Evolutionary conservation across 2,329 filamentous ascomycete species (phyloP).

Genomic region (Beauveria brongniartii): DNA sequence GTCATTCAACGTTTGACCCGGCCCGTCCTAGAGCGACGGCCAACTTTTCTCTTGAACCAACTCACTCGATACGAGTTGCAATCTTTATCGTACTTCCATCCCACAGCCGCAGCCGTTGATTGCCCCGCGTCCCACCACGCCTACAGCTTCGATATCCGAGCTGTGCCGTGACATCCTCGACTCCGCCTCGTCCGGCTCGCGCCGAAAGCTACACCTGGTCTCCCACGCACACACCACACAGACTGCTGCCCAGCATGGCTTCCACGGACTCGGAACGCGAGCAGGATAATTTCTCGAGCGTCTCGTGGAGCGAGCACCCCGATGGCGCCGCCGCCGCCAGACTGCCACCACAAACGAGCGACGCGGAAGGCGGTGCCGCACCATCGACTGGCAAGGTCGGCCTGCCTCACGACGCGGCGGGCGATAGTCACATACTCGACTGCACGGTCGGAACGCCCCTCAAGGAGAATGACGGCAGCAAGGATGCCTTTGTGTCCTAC

Average conservation of each 20-base stretch:
- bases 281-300: conserved; percentile 69
- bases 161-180: background rate
- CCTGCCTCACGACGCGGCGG: conserved; percentile 45
- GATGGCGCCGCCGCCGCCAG: conserved; percentile 19
- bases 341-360: conserved; percentile 1
- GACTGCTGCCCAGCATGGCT: background rate
- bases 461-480: conserved; percentile 94
- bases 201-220: background rate
- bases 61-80: background rate
- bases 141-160: background rate
- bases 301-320: conserved; percentile 65
- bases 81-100: background rate
- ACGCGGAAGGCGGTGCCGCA: background rate
- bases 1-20: background rate
- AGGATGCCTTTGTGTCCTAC: conserved; percentile 95
- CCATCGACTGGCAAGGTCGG: conserved; percentile 16
- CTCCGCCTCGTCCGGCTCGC: conserved; percentile 10
- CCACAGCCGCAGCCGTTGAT: no score
- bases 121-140: background rate
- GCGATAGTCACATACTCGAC: conserved; percentile 68
- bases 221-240: background rate
- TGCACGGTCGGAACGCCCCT: conserved; percentile 76
- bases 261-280: conserved; percentile 21
- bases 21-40: background rate
- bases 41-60: background rate